phyloP scores from a whole-genome alignment of 331 rosid genomes.

The Telfairia occidentalis region DNA sequence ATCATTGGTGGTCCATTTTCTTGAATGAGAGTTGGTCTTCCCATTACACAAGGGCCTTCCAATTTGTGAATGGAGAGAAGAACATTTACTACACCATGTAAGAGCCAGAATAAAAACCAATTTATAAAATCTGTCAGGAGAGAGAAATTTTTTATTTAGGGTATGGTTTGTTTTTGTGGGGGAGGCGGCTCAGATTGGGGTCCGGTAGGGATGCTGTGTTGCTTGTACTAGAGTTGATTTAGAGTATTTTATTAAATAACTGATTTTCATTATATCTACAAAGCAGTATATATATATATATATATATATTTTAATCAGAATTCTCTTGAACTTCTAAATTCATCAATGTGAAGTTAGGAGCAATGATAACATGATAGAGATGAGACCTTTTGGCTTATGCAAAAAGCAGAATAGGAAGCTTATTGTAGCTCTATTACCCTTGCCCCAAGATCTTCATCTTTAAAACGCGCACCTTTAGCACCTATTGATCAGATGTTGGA shows the following conservation, averaged over 20 bases:
- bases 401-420: background rate
- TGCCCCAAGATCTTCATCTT: background rate
- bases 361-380: background rate
- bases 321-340: background rate
- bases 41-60: background rate
- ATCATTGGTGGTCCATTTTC: too few species aligned
- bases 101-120: background rate
- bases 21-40: too few species aligned
- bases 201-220: background rate
- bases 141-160: background rate
- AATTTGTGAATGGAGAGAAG: background rate
- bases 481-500: background rate
- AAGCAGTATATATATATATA: background rate
- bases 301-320: background rate
- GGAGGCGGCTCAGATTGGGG: background rate
- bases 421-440: background rate
- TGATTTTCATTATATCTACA: background rate
- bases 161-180: background rate
- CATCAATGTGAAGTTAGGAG: background rate
- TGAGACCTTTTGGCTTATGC: background rate
- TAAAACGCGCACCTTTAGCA: background rate
- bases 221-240: background rate
- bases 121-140: background rate
- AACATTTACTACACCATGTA: background rate
- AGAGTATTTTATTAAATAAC: background rate